Conservation (phyloP, 306 rosid species). For the Citrullus colocynthis region DNA sequence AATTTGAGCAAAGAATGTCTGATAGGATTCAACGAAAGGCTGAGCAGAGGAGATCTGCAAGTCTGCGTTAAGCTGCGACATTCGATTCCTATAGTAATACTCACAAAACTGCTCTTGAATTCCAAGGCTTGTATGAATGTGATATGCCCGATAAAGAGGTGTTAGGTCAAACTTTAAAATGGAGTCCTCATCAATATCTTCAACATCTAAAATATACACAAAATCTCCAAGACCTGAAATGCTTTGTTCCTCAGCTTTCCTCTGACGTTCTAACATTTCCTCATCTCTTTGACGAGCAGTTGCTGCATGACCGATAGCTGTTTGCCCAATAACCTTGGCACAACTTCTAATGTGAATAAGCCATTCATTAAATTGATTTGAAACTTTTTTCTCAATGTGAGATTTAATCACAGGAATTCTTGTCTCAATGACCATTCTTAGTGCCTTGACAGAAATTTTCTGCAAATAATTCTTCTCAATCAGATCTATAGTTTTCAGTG, state of each 20-base stretch:
- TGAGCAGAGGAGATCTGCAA: constrained; percentile 63
- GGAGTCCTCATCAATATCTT: constrained; percentile 61
- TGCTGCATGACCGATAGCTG: constrained; percentile 60
- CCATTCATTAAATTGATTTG: constrained; percentile 84
- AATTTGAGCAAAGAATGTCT: constrained; percentile 73
- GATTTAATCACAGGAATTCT: constrained; percentile 64
- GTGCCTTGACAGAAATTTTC: constrained; percentile 55
- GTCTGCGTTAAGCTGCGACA: constrained; percentile 78
- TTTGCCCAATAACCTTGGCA: constrained; percentile 67
- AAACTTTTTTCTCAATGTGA: constrained; percentile 72
- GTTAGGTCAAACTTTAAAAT: constrained; percentile 59
- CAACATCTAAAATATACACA: constrained; percentile 49
- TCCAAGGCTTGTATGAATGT: constrained; percentile 75
- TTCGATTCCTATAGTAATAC: constrained; percentile 70
- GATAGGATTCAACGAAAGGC: constrained; percentile 68
- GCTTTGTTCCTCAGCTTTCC: constrained; percentile 52
- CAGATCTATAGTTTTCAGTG: constrained; percentile 62
- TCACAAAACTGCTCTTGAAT: constrained; percentile 62
- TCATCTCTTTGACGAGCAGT: constrained; percentile 66
- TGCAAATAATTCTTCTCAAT: constrained; percentile 56
- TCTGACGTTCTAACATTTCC: constrained; percentile 57
- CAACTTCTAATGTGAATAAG: constrained; percentile 73
- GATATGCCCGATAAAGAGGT: constrained; percentile 85
- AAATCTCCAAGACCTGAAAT: constrained; percentile 30
- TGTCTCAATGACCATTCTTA: constrained; percentile 48